These are phyloP conservation scores for Ligustrum vulgare DNA, from an alignment of 257 asterid species.

Conservation along the genomic window DNA sequence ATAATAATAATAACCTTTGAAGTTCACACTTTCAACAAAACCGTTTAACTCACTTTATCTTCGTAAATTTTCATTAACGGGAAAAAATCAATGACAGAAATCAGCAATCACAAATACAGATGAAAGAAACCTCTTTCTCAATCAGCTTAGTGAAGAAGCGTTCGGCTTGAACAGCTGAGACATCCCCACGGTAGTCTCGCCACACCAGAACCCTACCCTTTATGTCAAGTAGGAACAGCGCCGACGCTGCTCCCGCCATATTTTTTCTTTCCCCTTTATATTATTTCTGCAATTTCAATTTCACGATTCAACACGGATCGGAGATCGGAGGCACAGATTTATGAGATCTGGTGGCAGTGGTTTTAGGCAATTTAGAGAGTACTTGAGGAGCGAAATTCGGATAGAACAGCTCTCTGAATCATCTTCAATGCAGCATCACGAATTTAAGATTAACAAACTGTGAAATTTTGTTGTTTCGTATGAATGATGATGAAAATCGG, in stretches of 20 bases:
- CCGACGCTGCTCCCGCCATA: conserved; percentile 53
- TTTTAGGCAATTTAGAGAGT: not conserved
- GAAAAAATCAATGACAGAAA: not conserved
- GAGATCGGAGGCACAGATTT: conserved; percentile 9
- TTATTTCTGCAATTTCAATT: not conserved
- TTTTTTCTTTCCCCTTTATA: not conserved
- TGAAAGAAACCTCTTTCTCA: not conserved
- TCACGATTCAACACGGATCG: not conserved
- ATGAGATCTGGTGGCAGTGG: not conserved
- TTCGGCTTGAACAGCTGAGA: conserved; percentile 42
- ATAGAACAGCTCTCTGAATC: not conserved
- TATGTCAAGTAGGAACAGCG: conserved; percentile 42
- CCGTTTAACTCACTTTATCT: not conserved
- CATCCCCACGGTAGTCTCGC: conserved; percentile 52
- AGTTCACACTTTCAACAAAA: not conserved
- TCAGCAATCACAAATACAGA: not conserved
- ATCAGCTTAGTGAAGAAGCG: conserved; percentile 25
- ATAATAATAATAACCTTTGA: not conserved
- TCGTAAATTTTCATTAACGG: not conserved
- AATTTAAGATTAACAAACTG: not conserved
- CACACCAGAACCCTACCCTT: conserved; percentile 48
- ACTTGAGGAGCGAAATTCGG: not conserved
- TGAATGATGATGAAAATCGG: not conserved
- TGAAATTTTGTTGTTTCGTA: not conserved
- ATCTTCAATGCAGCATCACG: not conserved